Conservation (phyloP, 108 stramenopile species). For the Cyclostephanos tholiformis region DNA sequence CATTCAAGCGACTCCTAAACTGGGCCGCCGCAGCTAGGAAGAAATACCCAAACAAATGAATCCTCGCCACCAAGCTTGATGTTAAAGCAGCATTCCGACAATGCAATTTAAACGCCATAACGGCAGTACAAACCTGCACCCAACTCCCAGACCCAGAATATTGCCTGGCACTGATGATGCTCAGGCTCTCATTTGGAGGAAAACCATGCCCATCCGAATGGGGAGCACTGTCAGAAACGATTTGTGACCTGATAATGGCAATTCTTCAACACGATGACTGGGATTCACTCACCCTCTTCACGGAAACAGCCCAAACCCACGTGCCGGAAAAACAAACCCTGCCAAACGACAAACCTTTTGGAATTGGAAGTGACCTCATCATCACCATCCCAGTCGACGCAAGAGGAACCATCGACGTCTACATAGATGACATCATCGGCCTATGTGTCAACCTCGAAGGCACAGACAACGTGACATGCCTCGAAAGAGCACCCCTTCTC, state of each 20-base stretch:
- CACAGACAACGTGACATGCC: not conserved
- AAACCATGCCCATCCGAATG: constrained; percentile 18
- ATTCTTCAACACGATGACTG: not conserved
- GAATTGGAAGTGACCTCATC: constrained; percentile 1
- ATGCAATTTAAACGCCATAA: constrained; percentile 2
- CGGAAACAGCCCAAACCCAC: not conserved
- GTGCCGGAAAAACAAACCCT: not conserved
- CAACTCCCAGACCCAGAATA: constrained; percentile 11
- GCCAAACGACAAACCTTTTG: not conserved
- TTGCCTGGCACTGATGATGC: constrained; percentile 16
- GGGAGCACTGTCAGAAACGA: constrained; percentile 3
- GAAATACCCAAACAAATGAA: not conserved
- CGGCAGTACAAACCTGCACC: constrained; percentile 6
- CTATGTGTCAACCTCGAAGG: not conserved
- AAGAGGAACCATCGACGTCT: not conserved
- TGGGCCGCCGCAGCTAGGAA: constrained; percentile 8
- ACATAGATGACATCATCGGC: not conserved
- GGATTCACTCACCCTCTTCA: not conserved
- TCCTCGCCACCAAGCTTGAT: constrained; percentile 12
- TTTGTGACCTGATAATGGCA: constrained; percentile 10
- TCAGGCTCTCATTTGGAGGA: constrained; percentile 30
- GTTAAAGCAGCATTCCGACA: constrained; percentile 6
- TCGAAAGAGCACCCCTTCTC: not conserved
- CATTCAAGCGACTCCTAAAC: constrained; percentile 3
- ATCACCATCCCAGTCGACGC: constrained; percentile 8